Evolutionary conservation across 2,329 filamentous ascomycete species (phyloP).

Genomic region (Byssothecium circinans): DNA sequence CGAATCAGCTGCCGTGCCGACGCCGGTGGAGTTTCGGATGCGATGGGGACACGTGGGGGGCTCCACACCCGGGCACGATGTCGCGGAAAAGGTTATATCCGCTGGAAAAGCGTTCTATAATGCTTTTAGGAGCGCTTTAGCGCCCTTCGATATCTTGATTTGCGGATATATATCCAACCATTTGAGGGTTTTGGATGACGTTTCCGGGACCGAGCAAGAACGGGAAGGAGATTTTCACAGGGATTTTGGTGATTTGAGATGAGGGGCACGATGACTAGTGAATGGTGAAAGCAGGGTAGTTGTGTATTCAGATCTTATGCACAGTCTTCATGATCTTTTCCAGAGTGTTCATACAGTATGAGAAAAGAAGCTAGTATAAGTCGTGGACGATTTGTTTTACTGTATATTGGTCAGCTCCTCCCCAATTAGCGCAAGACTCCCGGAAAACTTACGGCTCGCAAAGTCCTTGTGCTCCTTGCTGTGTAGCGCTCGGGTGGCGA

Average conservation of each 20-base stretch:
- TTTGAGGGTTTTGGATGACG: neutral
- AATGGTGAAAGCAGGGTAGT: neutral
- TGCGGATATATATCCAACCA: conserved; percentile 1
- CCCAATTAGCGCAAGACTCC: neutral
- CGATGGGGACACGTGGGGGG: conserved; percentile 26
- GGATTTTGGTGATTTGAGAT: neutral
- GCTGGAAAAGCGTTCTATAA: conserved; percentile 7
- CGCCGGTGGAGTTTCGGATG: conserved; percentile 27
- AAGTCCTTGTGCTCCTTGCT: conserved; percentile 44
- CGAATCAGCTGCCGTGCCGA: conserved; percentile 38
- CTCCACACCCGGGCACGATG: conserved; percentile 28
- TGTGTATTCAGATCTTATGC: neutral
- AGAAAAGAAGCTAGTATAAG: conserved; percentile 24
- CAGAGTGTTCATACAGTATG: neutral
- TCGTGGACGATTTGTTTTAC: conserved; percentile 39
- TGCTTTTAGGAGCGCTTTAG: neutral
- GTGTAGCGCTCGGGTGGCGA: conserved; percentile 37
- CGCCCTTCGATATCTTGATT: neutral
- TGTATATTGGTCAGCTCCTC: conserved; percentile 14
- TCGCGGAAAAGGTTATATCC: conserved; percentile 33
- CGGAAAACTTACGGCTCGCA: conserved; percentile 29
- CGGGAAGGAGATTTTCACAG: neutral
- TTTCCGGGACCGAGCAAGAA: neutral
- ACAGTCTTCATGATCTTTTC: neutral
- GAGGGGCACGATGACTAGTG: no score